These are phyloP conservation scores for Aspergillus nomiae DNA, from an alignment of 2,329 filamentous ascomycete species.

Conservation along the genomic window DNA sequence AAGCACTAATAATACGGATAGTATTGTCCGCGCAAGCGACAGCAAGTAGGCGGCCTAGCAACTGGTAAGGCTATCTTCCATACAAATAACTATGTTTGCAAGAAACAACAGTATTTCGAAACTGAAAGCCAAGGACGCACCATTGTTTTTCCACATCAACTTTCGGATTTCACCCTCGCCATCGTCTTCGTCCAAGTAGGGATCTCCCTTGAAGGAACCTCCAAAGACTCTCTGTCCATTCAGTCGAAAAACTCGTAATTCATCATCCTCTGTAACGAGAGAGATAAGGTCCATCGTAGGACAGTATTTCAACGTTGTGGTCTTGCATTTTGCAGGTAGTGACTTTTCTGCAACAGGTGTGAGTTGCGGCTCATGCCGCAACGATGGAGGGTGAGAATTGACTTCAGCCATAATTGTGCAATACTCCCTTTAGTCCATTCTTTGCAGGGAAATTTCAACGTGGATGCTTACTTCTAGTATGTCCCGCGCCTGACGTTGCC, in stretches of 20 bases:
- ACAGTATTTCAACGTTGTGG: constrained; percentile 67
- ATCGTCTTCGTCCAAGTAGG: constrained; percentile 48
- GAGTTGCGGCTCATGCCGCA: constrained; percentile 34
- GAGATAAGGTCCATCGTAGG: constrained; percentile 83
- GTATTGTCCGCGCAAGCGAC: constrained; percentile 81
- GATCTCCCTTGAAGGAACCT: constrained; percentile 40
- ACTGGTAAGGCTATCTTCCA: neutral
- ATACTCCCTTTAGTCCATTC: constrained; percentile 26
- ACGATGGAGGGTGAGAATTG: constrained; percentile 10
- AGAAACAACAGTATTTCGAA: neutral
- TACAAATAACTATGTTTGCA: constrained; percentile 8
- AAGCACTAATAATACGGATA: constrained; percentile 74
- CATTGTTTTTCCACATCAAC: constrained; percentile 68
- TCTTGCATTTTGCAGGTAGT: constrained; percentile 45
- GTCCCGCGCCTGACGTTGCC: neutral
- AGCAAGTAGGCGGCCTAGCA: constrained; percentile 66
- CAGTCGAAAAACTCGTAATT: constrained; percentile 75
- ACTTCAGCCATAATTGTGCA: constrained; percentile 25
- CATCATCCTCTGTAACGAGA: constrained; percentile 66
- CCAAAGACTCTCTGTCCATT: constrained; percentile 72
- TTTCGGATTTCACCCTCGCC: constrained; percentile 41
- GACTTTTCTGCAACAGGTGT: constrained; percentile 43
- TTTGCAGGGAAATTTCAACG: constrained; percentile 5
- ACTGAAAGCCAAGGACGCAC: constrained; percentile 45
- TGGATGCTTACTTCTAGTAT: neutral